Percentiles rank a stretch among this genome's conserved stretches.
phyloP scores from a whole-genome alignment of 257 asterid species.

The Avicennia marina region DNA sequence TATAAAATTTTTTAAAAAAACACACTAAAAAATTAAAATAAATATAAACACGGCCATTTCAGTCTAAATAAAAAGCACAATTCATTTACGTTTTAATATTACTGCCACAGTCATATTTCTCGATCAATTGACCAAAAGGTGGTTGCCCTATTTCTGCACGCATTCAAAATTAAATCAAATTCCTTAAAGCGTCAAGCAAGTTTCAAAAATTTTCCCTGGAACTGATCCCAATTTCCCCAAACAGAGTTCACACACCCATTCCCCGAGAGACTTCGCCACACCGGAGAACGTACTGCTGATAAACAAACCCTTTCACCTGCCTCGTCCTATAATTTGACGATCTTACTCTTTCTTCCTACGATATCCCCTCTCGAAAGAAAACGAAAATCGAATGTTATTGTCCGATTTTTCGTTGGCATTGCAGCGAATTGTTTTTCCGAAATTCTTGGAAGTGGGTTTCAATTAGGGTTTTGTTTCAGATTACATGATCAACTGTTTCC shows the following conservation, averaged over 20 bases:
- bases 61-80: too few species aligned
- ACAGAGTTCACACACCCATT: conserved; percentile 21
- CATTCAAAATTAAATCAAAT: conserved; percentile 34
- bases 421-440: conserved; percentile 11
- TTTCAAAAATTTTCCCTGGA: conserved; percentile 20
- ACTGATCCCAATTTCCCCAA: conserved; percentile 18
- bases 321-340: conserved; percentile 23
- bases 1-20: too few species aligned
- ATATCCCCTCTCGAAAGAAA: background rate
- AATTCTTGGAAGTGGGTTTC: conserved; percentile 11
- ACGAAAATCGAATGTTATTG: conserved; percentile 10
- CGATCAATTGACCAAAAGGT: conserved; percentile 24
- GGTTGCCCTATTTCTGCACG: conserved; percentile 18
- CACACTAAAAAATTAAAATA: too few species aligned
- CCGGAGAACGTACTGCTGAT: conserved; percentile 3
- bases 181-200: conserved; percentile 34
- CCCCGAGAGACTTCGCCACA: background rate
- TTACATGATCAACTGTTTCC: conserved; percentile 28
- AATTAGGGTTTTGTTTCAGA: conserved; percentile 38
- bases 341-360: conserved; percentile 14
- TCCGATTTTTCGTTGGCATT: conserved; percentile 30
- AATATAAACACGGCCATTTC: too few species aligned
- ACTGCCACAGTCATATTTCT: too few species aligned
- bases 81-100: too few species aligned
- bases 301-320: conserved; percentile 14